Evolutionary conservation across 2,329 filamentous ascomycete genomes (phyloP), one percentile per base, ranked within the genome.

Genomic region (Paecilomyces formosus): DNA sequence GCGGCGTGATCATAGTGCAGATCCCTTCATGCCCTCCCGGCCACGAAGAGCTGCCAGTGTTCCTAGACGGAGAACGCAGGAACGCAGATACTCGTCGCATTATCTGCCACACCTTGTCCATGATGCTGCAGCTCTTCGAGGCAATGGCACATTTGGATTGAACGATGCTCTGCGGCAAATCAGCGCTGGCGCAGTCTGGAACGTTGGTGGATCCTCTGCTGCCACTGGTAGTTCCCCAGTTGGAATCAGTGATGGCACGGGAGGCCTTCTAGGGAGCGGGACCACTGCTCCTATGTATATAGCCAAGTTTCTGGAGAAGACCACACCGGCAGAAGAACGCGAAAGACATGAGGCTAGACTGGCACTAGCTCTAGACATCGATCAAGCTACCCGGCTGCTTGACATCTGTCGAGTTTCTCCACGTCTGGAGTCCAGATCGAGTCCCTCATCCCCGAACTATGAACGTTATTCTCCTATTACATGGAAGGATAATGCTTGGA

Each of bases 311-410:
- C 70, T 84, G 33, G 76, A 79, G 45, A 76, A 74, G 56, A 69
- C 71, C 22, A 78, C 79, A 35, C 73, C 78, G 1, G 80, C 84
- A 39, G 84, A 89, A 39, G 85, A 90, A 49, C 76, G 81, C 12
- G 84, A 88, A 58, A 85, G 83, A 56, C 89, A 96, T 68, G 85
- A 89, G 66, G 82, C 83, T 49, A 85, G 91, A 28, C 76, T 99
- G 57, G 92, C 92, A 8, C 78, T 87, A 15, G 94, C 94, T 2
- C 79, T 97, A 55, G 83, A 89, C n/a, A 81, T 97, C 60, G 86
- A 96, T 68, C 85, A 85, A 53, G 79, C 83, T 30, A 79, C 82
- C 26, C 84, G 85, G 61, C 78, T 96, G 13, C 78, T 96, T 30
- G 81, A 82, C 49, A 86, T 85, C 56, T 70, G 65, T 56, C 58